Evolutionary conservation across 495 filamentous ascomycete species (phyloP), one percentile per base, ranked within the genome.

Genomic region (Neurospora cerealis): DNA sequence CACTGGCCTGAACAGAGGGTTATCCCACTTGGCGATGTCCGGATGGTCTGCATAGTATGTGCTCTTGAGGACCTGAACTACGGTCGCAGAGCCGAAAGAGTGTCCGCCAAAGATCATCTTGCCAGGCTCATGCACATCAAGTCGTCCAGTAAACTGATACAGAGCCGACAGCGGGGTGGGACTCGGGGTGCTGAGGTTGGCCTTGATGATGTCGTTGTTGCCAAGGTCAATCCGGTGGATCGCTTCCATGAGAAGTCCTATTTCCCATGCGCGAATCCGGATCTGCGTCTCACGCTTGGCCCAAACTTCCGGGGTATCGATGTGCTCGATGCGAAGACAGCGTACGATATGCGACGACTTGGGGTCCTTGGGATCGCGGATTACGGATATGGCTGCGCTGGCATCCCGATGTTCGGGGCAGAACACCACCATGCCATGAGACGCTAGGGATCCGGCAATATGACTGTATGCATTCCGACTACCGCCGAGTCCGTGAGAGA

Each of bases 401-500:
- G 91, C 91, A 76, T 95, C 93, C 36, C 93, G 83, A 76, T 95
- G 93, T 71, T 95, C 93, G 1, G 91, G 87, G 19, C 91, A 92
- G 41, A 93, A 80, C 2, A 95, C 93, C 9, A 94, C 87, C 11
- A 93, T 83, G 21, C 93, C 93, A 77, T 94, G 87, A 9, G 90
- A 92, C 2, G 93, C 91, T 32, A 95, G 77, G 0, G 91, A 91
- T 8, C 91, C 90, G 28, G 85, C 87, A 11, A 94, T 74, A 77
- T 93, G 87, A 42, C 90, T 93, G 81, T 95, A 95, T 32, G 92
- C 85, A 70, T 93, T 93, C 40, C 91, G 83, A 48, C 86, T 89
- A 21, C 93, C 93, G 5, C 91, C 93, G 3, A 95, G 84, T 4
- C 93, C 93, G 78, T 95, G 93, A 11, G 92, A 93, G 81, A 95